phyloP scores from a whole-genome alignment of 2,329 filamentous ascomycete genomes.

The Arachnomyces sp. region DNA sequence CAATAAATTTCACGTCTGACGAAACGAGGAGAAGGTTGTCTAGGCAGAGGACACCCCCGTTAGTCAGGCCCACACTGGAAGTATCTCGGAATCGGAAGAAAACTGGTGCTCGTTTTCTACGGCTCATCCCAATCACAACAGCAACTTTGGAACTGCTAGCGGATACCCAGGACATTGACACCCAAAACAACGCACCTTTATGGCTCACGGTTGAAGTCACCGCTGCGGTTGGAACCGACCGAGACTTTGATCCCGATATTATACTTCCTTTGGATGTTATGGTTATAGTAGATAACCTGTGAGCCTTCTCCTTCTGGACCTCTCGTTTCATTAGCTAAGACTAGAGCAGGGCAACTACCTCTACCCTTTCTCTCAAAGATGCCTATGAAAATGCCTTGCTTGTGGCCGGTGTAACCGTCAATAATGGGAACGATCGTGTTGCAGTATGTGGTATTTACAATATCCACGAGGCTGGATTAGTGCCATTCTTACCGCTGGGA shows the following conservation, averaged over 20 bases:
- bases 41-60: constrained; percentile 1
- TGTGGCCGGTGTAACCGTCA: constrained; percentile 17
- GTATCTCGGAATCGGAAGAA: constrained; percentile 6
- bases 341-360: constrained; percentile 11
- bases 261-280: constrained; percentile 26
- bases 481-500: constrained; percentile 20
- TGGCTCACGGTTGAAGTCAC: constrained; percentile 30
- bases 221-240: constrained; percentile 13
- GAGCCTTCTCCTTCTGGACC: constrained; percentile 11
- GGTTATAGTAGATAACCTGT: constrained; percentile 29
- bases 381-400: constrained; percentile 16
- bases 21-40: no score
- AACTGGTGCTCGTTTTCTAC: constrained; percentile 4
- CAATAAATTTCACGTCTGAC: no score
- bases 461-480: constrained; percentile 13
- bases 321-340: constrained; percentile 7
- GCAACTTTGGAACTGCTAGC: constrained; percentile 9
- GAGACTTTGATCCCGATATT: constrained; percentile 7
- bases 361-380: constrained; percentile 15
- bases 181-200: constrained; percentile 12
- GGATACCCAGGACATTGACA: constrained; percentile 9
- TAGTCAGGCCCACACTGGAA: background rate
- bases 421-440: constrained; percentile 19
- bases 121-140: constrained; percentile 8
- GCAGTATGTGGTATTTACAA: constrained; percentile 20